Percentiles rank a stretch among this genome's conserved stretches.
phyloP scores from a whole-genome alignment of 768 basidiomycete species.

The Paxillus involutus region DNA sequence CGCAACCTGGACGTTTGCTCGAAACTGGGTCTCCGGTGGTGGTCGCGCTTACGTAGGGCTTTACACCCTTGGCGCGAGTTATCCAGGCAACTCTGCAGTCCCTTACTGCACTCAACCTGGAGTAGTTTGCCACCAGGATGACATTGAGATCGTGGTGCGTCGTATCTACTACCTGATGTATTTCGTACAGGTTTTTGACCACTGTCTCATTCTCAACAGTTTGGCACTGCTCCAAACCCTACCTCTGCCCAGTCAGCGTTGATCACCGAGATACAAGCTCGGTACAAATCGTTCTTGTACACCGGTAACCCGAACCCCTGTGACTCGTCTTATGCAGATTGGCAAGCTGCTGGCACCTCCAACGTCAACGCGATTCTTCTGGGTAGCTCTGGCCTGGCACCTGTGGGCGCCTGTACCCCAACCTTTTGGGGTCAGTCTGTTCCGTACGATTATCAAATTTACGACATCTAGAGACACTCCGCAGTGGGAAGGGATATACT shows the following conservation, averaged over 20 bases:
- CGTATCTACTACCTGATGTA: background rate
- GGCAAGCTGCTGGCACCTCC: constrained; percentile 52
- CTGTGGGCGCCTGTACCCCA: constrained; percentile 60
- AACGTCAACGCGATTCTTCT: constrained; percentile 59
- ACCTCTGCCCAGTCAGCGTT: constrained; percentile 56
- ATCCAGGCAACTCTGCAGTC: constrained; percentile 60
- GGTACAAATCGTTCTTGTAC: constrained; percentile 65
- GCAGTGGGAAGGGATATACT: background rate
- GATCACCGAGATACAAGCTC: constrained; percentile 62
- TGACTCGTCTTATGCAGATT: constrained; percentile 42
- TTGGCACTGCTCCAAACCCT: constrained; percentile 59
- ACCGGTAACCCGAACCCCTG: constrained; percentile 62
- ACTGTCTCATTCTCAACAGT: constrained; percentile 21
- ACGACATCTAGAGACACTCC: constrained; percentile 32
- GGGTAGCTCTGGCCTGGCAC: constrained; percentile 53
- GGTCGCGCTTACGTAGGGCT: constrained; percentile 68
- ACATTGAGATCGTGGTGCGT: constrained; percentile 76
- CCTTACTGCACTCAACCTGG: constrained; percentile 57
- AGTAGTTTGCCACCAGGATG: constrained; percentile 77
- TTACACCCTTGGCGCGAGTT: constrained; percentile 67
- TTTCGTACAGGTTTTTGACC: background rate
- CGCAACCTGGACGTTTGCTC: constrained; percentile 67
- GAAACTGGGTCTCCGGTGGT: constrained; percentile 64
- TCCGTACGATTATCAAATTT: constrained; percentile 74
- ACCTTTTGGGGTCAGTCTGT: constrained; percentile 67